phyloP scores from a whole-genome alignment of 768 basidiomycete genomes.

The Leccinum variicolor region DNA sequence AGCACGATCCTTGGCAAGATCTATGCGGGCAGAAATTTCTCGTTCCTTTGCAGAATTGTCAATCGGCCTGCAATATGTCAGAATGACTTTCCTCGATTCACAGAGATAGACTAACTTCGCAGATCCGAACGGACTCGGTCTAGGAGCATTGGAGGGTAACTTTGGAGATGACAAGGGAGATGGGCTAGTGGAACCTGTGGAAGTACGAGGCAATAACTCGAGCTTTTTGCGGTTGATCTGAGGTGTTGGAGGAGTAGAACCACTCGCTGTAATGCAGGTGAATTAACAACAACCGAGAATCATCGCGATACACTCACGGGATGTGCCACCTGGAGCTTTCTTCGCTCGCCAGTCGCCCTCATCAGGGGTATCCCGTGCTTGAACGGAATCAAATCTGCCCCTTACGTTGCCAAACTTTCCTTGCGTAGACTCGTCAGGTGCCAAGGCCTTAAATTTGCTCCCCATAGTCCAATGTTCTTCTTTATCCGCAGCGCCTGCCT shows the following conservation, averaged over 20 bases:
- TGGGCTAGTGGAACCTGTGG: conserved; percentile 59
- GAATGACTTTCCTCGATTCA: not conserved
- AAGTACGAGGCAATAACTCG: conserved; percentile 80
- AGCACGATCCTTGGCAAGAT: conserved; percentile 35
- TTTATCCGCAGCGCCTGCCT: conserved; percentile 58
- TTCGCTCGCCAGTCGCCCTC: conserved; percentile 73
- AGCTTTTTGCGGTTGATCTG: conserved; percentile 77
- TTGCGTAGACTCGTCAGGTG: conserved; percentile 37
- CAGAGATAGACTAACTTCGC: conserved; percentile 57
- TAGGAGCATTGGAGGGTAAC: conserved; percentile 47
- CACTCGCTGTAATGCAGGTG: conserved; percentile 44
- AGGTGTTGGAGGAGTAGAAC: conserved; percentile 79
- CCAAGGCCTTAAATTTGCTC: conserved; percentile 63
- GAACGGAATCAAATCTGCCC: conserved; percentile 52
- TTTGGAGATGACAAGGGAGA: conserved; percentile 81
- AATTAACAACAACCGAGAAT: conserved; percentile 12
- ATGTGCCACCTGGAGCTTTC: conserved; percentile 46
- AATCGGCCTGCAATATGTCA: conserved; percentile 60
- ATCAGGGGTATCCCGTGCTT: conserved; percentile 49
- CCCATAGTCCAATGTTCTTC: conserved; percentile 81
- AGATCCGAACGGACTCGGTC: conserved; percentile 82
- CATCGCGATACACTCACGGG: conserved; percentile 49
- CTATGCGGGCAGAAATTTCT: conserved; percentile 65
- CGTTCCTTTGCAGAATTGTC: conserved; percentile 78
- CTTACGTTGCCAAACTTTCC: conserved; percentile 45